phyloP scores from a whole-genome alignment of 306 rosid genomes.

The Pterocarpus santalinus region DNA sequence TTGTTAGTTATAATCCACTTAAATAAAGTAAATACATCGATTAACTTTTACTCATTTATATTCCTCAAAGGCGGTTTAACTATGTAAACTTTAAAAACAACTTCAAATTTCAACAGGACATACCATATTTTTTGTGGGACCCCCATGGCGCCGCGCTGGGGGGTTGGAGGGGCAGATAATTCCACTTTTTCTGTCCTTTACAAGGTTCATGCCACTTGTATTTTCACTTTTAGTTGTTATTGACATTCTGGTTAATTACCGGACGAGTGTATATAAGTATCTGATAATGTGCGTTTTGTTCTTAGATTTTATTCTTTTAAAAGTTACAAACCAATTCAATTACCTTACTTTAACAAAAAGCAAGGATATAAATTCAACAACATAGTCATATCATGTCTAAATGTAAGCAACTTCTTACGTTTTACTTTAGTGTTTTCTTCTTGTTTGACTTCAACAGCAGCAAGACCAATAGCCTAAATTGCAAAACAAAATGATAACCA shows the following conservation, averaged over 20 bases:
- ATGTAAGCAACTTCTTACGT: not conserved
- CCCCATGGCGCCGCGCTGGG: too few relatives aligned
- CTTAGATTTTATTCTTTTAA: not conserved
- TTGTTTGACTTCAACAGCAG: conserved; percentile 4
- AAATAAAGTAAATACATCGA: too few relatives aligned
- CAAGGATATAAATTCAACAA: not conserved
- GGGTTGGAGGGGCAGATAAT: too few relatives aligned
- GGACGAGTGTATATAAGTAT: too few relatives aligned
- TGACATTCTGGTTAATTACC: not conserved
- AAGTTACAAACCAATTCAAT: conserved; percentile 11
- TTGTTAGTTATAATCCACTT: too few relatives aligned
- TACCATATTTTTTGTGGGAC: too few relatives aligned
- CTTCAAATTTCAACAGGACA: too few relatives aligned
- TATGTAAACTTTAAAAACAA: too few relatives aligned
- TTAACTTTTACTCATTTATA: too few relatives aligned
- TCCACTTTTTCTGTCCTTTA: too few relatives aligned
- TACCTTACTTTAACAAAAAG: conserved; percentile 2
- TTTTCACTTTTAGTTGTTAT: not conserved
- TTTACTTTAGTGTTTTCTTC: not conserved
- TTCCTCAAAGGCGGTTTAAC: too few relatives aligned
- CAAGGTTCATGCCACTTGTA: too few relatives aligned
- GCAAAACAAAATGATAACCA: conserved; percentile 1
- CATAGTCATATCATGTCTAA: not conserved
- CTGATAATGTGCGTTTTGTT: not conserved
- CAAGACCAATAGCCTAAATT: not conserved